Conservation (phyloP, 2,329 filamentous ascomycete species). For the Huntiella bhutanensis region DNA sequence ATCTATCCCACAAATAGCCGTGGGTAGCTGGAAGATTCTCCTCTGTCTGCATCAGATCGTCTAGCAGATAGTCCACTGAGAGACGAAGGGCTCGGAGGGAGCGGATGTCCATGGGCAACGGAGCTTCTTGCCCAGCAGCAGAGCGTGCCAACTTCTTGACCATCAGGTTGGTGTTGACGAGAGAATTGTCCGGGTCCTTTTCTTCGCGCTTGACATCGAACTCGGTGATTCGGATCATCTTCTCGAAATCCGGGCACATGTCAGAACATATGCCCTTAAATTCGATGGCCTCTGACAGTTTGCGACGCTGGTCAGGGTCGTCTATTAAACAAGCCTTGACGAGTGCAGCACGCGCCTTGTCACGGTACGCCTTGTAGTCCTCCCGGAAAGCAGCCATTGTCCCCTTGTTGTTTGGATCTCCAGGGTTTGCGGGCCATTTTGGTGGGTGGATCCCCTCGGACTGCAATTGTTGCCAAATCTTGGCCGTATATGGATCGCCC, state of each 20-base stretch:
- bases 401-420: constrained; percentile 30
- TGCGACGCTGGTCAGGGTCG: constrained; percentile 43
- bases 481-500: constrained; percentile 26
- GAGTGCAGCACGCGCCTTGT: constrained; percentile 35
- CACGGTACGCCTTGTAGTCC: constrained; percentile 36
- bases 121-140: constrained; percentile 47
- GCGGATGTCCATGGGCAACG: constrained; percentile 48
- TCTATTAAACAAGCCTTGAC: constrained; percentile 43
- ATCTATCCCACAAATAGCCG: constrained; percentile 50
- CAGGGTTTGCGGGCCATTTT: constrained; percentile 35
- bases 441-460: constrained; percentile 36
- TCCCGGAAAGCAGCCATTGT: constrained; percentile 36
- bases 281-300: constrained; percentile 42
- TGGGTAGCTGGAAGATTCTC: constrained; percentile 36
- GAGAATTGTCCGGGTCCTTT: constrained; percentile 26
- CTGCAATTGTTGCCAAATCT: constrained; percentile 33
- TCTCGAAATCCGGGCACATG: constrained; percentile 52
- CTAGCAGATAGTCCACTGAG: constrained; percentile 44
- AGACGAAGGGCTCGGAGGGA: constrained; percentile 37
- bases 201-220: constrained; percentile 38
- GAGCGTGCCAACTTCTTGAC: constrained; percentile 50
- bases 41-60: constrained; percentile 36
- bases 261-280: constrained; percentile 51
- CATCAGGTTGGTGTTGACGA: constrained; percentile 35
- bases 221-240: constrained; percentile 42